Base-by-base conservation (phyloP, 75 land plant species). In the Pinus albicaulis region DNA sequence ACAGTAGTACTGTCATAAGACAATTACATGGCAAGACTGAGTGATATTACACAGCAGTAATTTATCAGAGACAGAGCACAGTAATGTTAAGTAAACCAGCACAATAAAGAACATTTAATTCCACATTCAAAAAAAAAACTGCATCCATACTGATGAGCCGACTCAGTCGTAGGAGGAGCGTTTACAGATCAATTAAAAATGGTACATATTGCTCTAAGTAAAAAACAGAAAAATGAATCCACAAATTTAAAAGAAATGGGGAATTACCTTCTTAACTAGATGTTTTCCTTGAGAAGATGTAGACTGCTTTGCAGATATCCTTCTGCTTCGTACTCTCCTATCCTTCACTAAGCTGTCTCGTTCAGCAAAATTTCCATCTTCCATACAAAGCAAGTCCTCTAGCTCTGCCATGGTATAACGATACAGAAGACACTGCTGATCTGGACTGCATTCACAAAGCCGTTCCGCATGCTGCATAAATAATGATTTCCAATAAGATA, bases 371-470 rank as follows among this genome's bases (percentile, higher is more conserved):
- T 24, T 55, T 55, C 48, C 59, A 16, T 75, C 66, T 38, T 64
- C 75, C 65, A 48, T 36, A 53, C 53, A 69, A 36, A 89, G 61
- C 74, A 97, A 78, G 59, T 95, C 92, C 64, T 79, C 81, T 74
- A 98, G 84, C 76, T 98, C 95, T 44, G 93, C 93, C 23, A 98
- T 87, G 52, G 88, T 87, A 72, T 90, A 85, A 55, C 99, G 95
- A 79, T 95, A 98, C 13, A 92, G 81, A 53, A 98, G 92, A 25
- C 86, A 80, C 60, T 79, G 92, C 52, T 88, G 86, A 55, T 78
- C 89, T 19, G 86, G 80, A 20, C 77, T 77, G 77, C 99, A 98
- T 83, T 94, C 99, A 79, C 99, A 98, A 24, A 98, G 90, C 75
- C 83, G 98, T 59, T 86, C 82, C 79, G 91, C 92, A 73, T 98